phyloP scores from a whole-genome alignment of 1,139 yeast genomes.

The Candida freyschussii region DNA sequence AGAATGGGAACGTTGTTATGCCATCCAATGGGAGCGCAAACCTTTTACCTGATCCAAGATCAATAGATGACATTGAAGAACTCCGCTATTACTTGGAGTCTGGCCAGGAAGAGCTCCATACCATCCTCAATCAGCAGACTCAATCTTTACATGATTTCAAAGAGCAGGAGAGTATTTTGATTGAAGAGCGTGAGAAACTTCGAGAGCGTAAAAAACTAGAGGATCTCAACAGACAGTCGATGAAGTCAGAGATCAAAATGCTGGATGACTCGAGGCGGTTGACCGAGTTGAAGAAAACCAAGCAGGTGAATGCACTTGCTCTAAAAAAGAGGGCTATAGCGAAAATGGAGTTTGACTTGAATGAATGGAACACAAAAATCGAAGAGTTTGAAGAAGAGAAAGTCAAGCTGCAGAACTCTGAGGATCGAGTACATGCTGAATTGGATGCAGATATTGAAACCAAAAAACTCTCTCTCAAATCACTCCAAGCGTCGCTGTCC shows the following conservation, averaged over 20 bases:
- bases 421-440: slow-evolving; percentile 22
- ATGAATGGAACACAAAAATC: slow-evolving; percentile 28
- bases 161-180: slow-evolving; percentile 36
- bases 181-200: slow-evolving; percentile 38
- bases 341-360: slow-evolving; percentile 29
- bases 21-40: slow-evolving; percentile 14
- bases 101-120: slow-evolving; percentile 44
- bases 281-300: slow-evolving; percentile 29
- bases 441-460: slow-evolving; percentile 23
- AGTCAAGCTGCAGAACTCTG: slow-evolving; percentile 21
- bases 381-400: slow-evolving; percentile 24
- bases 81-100: slow-evolving; percentile 44
- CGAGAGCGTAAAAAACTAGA: slow-evolving; percentile 42
- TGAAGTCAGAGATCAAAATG: slow-evolving; percentile 44
- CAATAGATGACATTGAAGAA: slow-evolving; percentile 40
- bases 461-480: slow-evolving; percentile 24
- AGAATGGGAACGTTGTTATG: slow-evolving; percentile 5
- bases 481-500: slow-evolving; percentile 27
- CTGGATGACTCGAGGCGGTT: slow-evolving; percentile 39
- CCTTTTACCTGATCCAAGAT: slow-evolving; percentile 21
- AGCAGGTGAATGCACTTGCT: slow-evolving; percentile 27
- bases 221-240: slow-evolving; percentile 43
- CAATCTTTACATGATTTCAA: slow-evolving; percentile 38
- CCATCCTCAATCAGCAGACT: slow-evolving; percentile 36
- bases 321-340: slow-evolving; percentile 28